Evolutionary conservation across 225 moss, liverwort and hornwort species (phyloP), one percentile per base, ranked within the genome.

Genomic region (Anthoceros angustus): DNA sequence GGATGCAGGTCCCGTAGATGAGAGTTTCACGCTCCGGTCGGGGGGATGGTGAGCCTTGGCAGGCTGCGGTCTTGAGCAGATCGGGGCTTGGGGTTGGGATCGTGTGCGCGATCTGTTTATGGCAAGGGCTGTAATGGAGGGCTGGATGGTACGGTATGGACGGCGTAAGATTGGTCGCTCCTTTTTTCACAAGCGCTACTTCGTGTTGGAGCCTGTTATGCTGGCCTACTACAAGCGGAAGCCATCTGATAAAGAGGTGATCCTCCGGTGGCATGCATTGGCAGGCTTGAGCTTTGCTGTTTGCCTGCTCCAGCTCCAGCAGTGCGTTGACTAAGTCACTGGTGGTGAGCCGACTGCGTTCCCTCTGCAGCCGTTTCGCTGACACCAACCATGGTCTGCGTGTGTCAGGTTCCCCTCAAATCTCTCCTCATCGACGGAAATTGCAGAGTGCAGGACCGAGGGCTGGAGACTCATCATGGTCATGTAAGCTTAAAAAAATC

Each of bases 141-240:
- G 91, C 48, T 84, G 84, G 86, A 91, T 91, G 91, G 83, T 86
- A 20, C 80, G 87, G 39, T 91, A 91, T 63, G 87, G 91, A 39
- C 87, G 91, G 40, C 84, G 87, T 42, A 86, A 82, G 77, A 92
- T 92, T 75, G 87, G 91, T 65, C 84, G 86, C 68, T 82, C 84
- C 5, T 84, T 80, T 50, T 92, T 87, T 40, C 91, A 92, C 77
- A 88, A 87, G 70, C 80, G 91, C 43, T 86, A 92, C 65, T 87
- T 92, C 66, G 75, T 86, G 48, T 67, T 92, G 62, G 87, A 92
- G 75, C 80, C 84, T 48, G 73, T 79, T 63, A 76, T 76, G 69
- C 84, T 87, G 39, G 86, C 86, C 42, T 92, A 92, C 74, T 92
- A 86, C 68, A 92, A 92, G 72, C 79, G 82, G 25, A 82, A 92